These are phyloP conservation scores for Odontarrhena argentea DNA, from an alignment of 345 rosid genomes.

Conservation along the genomic window DNA sequence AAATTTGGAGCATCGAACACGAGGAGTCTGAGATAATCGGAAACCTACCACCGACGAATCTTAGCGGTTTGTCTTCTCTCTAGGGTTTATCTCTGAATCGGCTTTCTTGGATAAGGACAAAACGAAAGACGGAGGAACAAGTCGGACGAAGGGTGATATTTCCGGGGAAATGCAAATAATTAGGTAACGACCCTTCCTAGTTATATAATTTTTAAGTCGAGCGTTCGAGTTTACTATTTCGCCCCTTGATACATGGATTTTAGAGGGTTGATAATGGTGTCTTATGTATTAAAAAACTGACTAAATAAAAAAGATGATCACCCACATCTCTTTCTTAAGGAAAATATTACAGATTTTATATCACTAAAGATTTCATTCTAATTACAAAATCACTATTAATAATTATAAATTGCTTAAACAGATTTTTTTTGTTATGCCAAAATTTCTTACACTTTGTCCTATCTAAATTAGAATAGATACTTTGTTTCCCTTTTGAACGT, in stretches of 20 bases:
- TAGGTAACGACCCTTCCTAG: neutral
- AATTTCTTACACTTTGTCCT: no score
- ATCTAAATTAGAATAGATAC: no score
- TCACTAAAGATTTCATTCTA: no score
- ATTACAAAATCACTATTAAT: no score
- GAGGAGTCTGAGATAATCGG: slow-evolving; percentile 22
- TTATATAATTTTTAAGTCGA: neutral
- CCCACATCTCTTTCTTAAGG: no score
- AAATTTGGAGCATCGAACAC: neutral
- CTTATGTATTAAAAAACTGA: no score
- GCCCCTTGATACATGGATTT: neutral
- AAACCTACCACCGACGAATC: slow-evolving; percentile 25
- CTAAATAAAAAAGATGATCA: no score
- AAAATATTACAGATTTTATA: no score
- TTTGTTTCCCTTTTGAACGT: no score
- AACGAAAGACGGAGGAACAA: slow-evolving; percentile 23
- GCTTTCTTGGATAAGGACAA: neutral
- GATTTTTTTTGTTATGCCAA: no score
- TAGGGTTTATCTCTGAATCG: slow-evolving; percentile 3
- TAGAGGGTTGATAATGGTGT: no score
- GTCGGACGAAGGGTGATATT: slow-evolving; percentile 5
- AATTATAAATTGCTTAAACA: no score
- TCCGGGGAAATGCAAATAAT: neutral
- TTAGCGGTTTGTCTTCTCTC: neutral
- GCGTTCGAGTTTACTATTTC: neutral